phyloP scores from a whole-genome alignment of 2,329 filamentous ascomycete genomes.

The Verticillium alfalfae region DNA sequence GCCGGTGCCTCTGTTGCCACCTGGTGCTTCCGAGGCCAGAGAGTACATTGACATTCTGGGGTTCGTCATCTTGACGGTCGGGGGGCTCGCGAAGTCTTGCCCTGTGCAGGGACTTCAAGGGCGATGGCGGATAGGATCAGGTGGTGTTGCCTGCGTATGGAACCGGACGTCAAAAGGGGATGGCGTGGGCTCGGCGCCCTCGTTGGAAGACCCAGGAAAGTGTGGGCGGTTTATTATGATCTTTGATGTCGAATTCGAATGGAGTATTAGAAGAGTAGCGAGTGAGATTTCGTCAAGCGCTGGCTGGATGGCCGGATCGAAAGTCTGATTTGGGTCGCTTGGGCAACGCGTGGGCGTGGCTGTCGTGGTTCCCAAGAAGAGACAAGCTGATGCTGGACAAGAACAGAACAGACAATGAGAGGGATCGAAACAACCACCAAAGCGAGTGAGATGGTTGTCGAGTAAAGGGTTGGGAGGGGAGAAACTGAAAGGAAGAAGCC shows the following conservation, averaged over 20 bases:
- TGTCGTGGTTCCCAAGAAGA: conserved; percentile 7
- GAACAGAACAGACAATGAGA: conserved; percentile 27
- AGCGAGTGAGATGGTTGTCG: conserved; percentile 51
- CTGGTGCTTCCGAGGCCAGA: conserved; percentile 57
- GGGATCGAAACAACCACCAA: conserved; percentile 35
- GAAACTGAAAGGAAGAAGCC: conserved; percentile 3
- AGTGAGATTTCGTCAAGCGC: background rate
- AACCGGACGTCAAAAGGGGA: background rate
- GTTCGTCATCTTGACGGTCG: conserved; percentile 44
- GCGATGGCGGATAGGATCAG: background rate
- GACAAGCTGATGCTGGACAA: conserved; percentile 12
- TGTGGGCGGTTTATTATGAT: background rate
- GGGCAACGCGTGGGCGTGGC: conserved; percentile 8
- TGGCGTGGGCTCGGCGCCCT: background rate
- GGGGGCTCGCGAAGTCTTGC: conserved; percentile 22
- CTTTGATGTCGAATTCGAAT: background rate
- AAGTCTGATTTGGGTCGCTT: background rate
- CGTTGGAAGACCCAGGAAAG: background rate
- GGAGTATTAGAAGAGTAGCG: background rate
- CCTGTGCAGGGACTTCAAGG: conserved; percentile 22
- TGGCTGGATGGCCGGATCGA: background rate
- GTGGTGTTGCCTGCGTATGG: background rate
- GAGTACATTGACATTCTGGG: conserved; percentile 65
- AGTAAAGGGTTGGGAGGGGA: conserved; percentile 16
- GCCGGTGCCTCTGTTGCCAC: conserved; percentile 50